Evolutionary conservation across 192 early-diverging fungal species (phyloP).

Genomic region (Coemansia sp.): DNA sequence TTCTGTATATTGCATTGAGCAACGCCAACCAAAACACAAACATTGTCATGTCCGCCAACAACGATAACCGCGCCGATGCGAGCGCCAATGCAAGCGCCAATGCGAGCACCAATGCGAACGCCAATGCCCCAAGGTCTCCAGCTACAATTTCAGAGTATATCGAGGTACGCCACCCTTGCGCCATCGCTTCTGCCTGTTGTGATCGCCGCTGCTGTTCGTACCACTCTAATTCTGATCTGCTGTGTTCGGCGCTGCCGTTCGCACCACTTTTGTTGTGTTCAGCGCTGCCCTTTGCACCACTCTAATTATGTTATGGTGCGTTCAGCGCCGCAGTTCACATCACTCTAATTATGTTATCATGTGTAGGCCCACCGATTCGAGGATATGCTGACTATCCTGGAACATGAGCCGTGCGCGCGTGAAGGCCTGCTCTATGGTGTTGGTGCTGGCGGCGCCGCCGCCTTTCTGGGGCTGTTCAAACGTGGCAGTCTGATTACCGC

Average conservation of each 20-base stretch:
- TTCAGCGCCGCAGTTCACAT: too few species aligned
- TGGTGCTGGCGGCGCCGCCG: constrained; percentile 23
- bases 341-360: background rate
- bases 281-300: background rate
- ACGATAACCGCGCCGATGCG: constrained; percentile 17
- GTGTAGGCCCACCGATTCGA: constrained; percentile 41
- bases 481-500: constrained; percentile 27
- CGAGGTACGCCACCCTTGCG: constrained; percentile 25
- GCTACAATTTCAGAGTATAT: constrained; percentile 21
- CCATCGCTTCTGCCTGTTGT: constrained; percentile 2
- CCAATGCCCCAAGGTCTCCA: constrained; percentile 21
- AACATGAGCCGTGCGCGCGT: constrained; percentile 40
- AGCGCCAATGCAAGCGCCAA: constrained; percentile 20
- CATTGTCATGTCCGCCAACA: background rate
- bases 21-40: background rate
- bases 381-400: constrained; percentile 19
- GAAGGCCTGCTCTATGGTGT: constrained; percentile 50
- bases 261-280: constrained; percentile 1
- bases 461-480: constrained; percentile 35
- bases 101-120: constrained; percentile 16
- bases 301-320: constrained; percentile 10
- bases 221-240: constrained; percentile 5
- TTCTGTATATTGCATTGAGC: background rate
- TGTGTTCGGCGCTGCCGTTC: background rate
- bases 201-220: background rate